phyloP scores from a whole-genome alignment of 345 rosid genomes.

The Hirschfeldia incana region DNA sequence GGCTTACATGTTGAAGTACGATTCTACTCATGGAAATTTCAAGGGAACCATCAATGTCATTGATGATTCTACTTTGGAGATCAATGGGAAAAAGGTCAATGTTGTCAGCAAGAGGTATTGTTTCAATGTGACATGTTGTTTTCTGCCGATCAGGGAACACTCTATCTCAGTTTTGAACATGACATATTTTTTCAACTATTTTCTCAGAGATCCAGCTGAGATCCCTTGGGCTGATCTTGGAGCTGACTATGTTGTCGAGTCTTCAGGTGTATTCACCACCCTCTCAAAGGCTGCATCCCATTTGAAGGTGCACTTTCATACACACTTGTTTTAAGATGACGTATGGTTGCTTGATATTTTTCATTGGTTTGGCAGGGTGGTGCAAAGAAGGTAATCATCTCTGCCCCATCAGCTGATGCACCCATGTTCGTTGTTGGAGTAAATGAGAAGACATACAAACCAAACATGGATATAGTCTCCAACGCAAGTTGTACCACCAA shows the following conservation, averaged over 20 bases:
- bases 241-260: slow-evolving; percentile 88
- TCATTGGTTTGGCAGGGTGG: slow-evolving; percentile 65
- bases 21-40: slow-evolving; percentile 92
- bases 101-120: slow-evolving; percentile 72
- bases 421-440: slow-evolving; percentile 99
- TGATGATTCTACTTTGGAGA: slow-evolving; percentile 88
- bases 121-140: slow-evolving; percentile 16
- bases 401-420: slow-evolving; percentile 99
- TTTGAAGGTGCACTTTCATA: slow-evolving; percentile 58
- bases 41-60: slow-evolving; percentile 72
- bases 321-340: not conserved
- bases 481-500: slow-evolving; percentile 99
- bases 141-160: slow-evolving; percentile 13
- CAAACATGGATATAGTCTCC: slow-evolving; percentile 93
- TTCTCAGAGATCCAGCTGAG: slow-evolving; percentile 82
- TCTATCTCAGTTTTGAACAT: slow-evolving; percentile 12
- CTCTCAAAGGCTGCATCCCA: slow-evolving; percentile 82
- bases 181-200: slow-evolving; percentile 8
- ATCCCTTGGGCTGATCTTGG: slow-evolving; percentile 98
- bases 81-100: slow-evolving; percentile 80
- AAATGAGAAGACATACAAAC: slow-evolving; percentile 78
- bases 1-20: slow-evolving; percentile 99
- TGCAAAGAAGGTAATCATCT: slow-evolving; percentile 91
- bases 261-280: slow-evolving; percentile 94
- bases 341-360: slow-evolving; percentile 9